A percentile compares a stretch with the other conserved stretches of the same genome.
phyloP scores from a whole-genome alignment of 768 basidiomycete species.

The Cystofilobasidium capitatum region DNA sequence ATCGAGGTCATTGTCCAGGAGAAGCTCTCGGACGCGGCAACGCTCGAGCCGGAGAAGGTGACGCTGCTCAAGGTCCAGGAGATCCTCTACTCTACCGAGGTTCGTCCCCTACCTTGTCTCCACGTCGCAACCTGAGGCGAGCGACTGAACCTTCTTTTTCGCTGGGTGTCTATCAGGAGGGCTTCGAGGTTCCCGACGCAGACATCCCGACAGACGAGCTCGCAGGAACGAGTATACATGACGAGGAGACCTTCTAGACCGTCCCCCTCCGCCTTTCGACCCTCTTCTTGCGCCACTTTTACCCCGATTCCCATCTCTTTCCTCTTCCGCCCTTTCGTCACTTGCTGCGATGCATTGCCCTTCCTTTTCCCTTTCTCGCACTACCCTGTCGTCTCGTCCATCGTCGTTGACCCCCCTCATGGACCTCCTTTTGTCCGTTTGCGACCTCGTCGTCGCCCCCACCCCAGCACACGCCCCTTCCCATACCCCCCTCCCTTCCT shows the following conservation, averaged over 20 bases:
- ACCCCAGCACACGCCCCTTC: too few relatives aligned
- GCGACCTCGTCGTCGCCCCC: too few relatives aligned
- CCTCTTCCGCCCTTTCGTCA: too few relatives aligned
- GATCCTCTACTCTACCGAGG: constrained; percentile 92
- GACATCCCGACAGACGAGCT: constrained; percentile 19
- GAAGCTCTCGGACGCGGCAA: constrained; percentile 57
- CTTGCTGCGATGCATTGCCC: too few relatives aligned
- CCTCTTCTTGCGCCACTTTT: too few relatives aligned
- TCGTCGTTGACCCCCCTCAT: too few relatives aligned
- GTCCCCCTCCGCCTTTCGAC: background rate
- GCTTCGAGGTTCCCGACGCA: constrained; percentile 78
- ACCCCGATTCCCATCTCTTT: too few relatives aligned
- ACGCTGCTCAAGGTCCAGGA: constrained; percentile 68
- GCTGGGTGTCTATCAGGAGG: constrained; percentile 51
- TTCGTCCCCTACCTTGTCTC: constrained; percentile 39
- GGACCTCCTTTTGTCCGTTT: too few relatives aligned
- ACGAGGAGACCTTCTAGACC: constrained; percentile 38
- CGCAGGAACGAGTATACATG: constrained; percentile 27
- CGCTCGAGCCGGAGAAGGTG: constrained; percentile 40
- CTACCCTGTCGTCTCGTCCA: too few relatives aligned
- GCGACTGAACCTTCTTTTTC: background rate
- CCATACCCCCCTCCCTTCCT: background rate
- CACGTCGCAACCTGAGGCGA: too few relatives aligned
- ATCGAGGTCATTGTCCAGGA: constrained; percentile 90
- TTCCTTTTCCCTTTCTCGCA: too few relatives aligned